Percentiles rank a stretch among this genome's conserved stretches.
These are phyloP conservation scores for Dunaliella primolecta DNA, from an alignment of 139 green algal genomes.

Conservation along the genomic window DNA sequence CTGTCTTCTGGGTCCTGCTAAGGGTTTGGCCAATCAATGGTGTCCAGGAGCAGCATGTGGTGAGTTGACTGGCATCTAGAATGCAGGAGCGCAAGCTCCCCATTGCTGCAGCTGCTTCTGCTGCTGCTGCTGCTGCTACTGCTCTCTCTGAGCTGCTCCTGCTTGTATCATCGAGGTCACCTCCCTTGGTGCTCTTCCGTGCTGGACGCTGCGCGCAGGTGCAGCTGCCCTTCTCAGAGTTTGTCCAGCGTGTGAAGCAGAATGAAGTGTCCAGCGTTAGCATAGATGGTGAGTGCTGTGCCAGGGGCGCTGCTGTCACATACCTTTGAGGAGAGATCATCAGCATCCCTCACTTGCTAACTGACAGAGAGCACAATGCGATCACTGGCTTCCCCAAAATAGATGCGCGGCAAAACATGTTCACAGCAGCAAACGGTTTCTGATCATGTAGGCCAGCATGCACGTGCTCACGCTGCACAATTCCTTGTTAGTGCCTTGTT, in stretches of 20 bases:
- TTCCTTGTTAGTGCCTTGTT: too few species aligned
- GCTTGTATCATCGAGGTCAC: neutral
- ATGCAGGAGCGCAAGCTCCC: too few species aligned
- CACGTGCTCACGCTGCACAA: too few species aligned
- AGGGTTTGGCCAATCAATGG: neutral
- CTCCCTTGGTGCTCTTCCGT: neutral
- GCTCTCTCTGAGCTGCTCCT: too few species aligned
- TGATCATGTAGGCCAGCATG: too few species aligned
- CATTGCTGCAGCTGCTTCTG: too few species aligned
- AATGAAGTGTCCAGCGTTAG: conserved; percentile 69
- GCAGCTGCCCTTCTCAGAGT: conserved; percentile 68
- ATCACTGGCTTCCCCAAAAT: neutral
- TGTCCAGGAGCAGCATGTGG: neutral
- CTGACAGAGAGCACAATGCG: neutral
- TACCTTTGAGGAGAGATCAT: neutral
- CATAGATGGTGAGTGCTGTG: conserved; percentile 52
- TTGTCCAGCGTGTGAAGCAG: conserved; percentile 61
- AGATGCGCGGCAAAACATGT: neutral
- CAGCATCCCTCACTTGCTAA: neutral
- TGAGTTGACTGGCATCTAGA: too few species aligned
- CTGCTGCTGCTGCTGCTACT: too few species aligned
- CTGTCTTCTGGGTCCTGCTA: neutral
- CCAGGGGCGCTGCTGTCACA: neutral
- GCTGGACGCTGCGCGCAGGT: neutral
- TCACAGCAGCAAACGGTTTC: neutral